Percentiles rank a stretch among this genome's conserved stretches.
phyloP scores from a whole-genome alignment of 2,329 filamentous ascomycete genomes.

The Monosporascus sp. region DNA sequence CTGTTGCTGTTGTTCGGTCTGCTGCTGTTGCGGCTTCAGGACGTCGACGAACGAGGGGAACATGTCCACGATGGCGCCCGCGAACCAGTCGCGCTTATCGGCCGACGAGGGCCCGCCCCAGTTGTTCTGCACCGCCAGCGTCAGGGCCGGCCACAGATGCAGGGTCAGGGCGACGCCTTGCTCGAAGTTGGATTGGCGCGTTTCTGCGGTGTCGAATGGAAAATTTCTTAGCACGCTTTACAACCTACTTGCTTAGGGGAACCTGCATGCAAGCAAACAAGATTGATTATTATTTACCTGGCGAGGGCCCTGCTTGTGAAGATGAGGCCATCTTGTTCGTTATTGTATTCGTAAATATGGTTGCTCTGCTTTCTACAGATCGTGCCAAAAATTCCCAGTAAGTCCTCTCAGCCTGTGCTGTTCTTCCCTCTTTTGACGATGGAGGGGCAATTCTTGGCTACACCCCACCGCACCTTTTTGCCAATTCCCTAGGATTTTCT shows the following conservation, averaged over 20 bases:
- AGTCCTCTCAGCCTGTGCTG: background rate
- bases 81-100: conserved; percentile 96
- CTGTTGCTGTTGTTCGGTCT: conserved; percentile 5
- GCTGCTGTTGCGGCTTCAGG: conserved; percentile 16
- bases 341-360: background rate
- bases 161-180: conserved; percentile 80
- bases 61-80: conserved; percentile 77
- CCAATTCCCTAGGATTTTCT: background rate
- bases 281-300: conserved; percentile 14
- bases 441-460: conserved; percentile 11
- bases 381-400: no score
- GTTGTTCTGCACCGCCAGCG: conserved; percentile 76
- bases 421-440: background rate
- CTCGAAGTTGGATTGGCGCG: conserved; percentile 66
- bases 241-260: no score
- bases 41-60: conserved; percentile 59
- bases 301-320: conserved; percentile 15
- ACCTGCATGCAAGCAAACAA: background rate
- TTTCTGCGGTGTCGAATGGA: conserved; percentile 30
- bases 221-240: no score
- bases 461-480: background rate
- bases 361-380: background rate
- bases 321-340: conserved; percentile 9
- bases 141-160: conserved; percentile 82
- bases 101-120: conserved; percentile 80